phyloP scores from a whole-genome alignment of 1,284 basidiomycete genomes.

The Ustilago xerochloae region DNA sequence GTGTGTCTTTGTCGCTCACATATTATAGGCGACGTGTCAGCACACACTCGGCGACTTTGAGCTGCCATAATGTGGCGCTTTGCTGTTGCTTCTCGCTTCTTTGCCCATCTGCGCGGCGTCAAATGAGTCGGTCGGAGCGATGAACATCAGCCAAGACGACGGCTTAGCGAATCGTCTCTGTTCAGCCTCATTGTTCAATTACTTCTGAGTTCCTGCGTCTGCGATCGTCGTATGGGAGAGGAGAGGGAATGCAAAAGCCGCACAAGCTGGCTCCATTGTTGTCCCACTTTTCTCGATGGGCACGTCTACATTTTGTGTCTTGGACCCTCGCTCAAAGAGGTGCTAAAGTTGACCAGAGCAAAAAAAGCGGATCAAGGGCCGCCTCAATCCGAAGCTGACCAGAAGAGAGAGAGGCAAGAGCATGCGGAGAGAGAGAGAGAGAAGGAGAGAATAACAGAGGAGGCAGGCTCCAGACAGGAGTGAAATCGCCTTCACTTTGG shows the following conservation, averaged over 20 bases:
- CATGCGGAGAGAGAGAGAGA: neutral
- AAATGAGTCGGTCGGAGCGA: neutral
- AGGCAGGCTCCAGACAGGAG: neutral
- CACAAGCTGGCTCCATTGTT: neutral
- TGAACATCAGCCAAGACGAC: neutral
- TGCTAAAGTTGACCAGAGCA: neutral
- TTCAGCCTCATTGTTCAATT: too few relatives aligned
- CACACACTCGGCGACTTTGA: neutral
- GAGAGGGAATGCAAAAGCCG: neutral
- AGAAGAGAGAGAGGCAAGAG: too few relatives aligned
- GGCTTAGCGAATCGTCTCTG: neutral
- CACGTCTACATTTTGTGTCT: too few relatives aligned
- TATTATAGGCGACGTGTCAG: too few relatives aligned
- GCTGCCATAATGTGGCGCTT: neutral
- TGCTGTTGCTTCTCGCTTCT: neutral
- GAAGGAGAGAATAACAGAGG: neutral
- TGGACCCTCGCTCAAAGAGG: neutral
- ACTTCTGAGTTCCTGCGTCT: neutral
- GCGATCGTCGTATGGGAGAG: neutral
- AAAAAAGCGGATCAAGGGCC: neutral
- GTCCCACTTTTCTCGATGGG: neutral
- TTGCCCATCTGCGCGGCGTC: neutral
- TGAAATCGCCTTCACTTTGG: too few relatives aligned
- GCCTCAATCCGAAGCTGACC: too few relatives aligned
- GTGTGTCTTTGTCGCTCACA: neutral